Conservation (phyloP, 345 rosid genomes). For the Citrus maxima region DNA sequence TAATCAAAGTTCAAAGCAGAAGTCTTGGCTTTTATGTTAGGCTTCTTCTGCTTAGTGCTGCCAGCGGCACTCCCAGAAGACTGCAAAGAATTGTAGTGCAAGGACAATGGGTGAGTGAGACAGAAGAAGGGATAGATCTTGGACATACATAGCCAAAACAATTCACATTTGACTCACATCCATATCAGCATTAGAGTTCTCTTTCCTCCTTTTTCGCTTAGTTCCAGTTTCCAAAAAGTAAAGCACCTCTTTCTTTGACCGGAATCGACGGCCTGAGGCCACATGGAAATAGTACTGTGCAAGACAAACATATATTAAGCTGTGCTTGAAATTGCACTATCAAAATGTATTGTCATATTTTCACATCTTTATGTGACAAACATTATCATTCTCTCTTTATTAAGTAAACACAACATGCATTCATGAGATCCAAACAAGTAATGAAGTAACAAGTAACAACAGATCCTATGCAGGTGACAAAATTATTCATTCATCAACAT, state of each 20-base stretch:
- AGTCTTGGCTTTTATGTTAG: slow-evolving; percentile 1
- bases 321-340: background rate
- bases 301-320: background rate
- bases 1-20: slow-evolving; percentile 24
- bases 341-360: background rate
- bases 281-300: slow-evolving; percentile 47
- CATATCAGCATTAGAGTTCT: slow-evolving; percentile 10
- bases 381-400: background rate
- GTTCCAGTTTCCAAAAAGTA: slow-evolving; percentile 43
- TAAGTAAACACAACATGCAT: background rate
- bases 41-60: slow-evolving; percentile 25
- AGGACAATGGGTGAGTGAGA: background rate
- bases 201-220: slow-evolving; percentile 24
- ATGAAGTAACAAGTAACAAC: background rate
- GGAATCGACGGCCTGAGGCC: slow-evolving; percentile 28
- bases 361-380: background rate
- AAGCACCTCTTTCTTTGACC: slow-evolving; percentile 52
- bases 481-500: background rate
- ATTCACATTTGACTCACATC: slow-evolving; percentile 21
- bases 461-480: background rate
- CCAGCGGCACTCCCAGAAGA: slow-evolving; percentile 26
- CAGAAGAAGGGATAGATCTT: background rate
- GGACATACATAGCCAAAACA: background rate
- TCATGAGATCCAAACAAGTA: background rate
- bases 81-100: slow-evolving; percentile 9